Evolutionary conservation across 1,139 yeast species (phyloP).

Genomic region (Debaryomyces coudertii): DNA sequence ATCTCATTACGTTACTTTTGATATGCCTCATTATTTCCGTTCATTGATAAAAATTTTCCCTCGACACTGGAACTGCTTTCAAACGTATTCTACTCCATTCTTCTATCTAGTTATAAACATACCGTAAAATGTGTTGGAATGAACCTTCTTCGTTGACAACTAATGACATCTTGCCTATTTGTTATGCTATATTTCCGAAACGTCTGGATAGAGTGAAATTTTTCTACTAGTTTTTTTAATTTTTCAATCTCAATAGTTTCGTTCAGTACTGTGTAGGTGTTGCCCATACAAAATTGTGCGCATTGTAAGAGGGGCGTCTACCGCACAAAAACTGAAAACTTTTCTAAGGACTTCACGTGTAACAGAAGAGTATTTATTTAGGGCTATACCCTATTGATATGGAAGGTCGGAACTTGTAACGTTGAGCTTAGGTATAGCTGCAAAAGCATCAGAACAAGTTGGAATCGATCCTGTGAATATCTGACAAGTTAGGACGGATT

Average conservation of each 20-base stretch:
- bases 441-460: neutral
- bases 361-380: neutral
- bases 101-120: slow-evolving; percentile 42
- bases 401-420: too few species aligned
- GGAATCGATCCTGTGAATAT: too few species aligned
- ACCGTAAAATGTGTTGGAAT: slow-evolving; percentile 99
- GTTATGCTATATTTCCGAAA: slow-evolving; percentile 13
- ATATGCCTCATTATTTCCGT: neutral
- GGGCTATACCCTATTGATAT: neutral
- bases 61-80: slow-evolving; percentile 1
- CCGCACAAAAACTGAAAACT: slow-evolving; percentile 1
- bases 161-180: slow-evolving; percentile 76
- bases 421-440: neutral
- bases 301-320: slow-evolving; percentile 2
- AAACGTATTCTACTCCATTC: neutral
- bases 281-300: slow-evolving; percentile 6
- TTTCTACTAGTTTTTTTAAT: slow-evolving; percentile 9
- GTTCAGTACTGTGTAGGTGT: slow-evolving; percentile 1
- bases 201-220: neutral
- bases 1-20: neutral
- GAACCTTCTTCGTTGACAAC: slow-evolving; percentile 99
- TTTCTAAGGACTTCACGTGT: slow-evolving; percentile 1
- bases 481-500: too few species aligned
- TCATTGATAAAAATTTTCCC: slow-evolving; percentile 2
- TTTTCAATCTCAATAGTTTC: slow-evolving; percentile 3